Evolutionary conservation across 164 flowering plant species (phyloP), one percentile per base, ranked within the genome.

Genomic region (Berberis vulgaris): DNA sequence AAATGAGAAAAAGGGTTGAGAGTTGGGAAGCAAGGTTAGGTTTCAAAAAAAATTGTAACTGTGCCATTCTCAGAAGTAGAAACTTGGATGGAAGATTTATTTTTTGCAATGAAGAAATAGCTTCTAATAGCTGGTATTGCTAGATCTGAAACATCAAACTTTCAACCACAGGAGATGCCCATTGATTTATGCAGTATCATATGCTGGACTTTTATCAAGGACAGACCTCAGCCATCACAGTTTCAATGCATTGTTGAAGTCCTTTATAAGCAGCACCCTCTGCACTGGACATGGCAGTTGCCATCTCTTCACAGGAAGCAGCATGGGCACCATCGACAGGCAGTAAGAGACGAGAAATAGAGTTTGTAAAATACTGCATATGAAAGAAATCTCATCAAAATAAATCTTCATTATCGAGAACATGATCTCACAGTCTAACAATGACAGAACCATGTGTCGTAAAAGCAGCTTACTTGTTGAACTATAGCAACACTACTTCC

Each of bases 241-340:
- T 91, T 72, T 95, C 97, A 69, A 95, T 89, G 72, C 98, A 95
- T 67, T 86, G 97, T 71, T 91, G 99, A 75, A 95, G 97, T 58
- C 99, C 99, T 75, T 89, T 95, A 73, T 85, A 83, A 61, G 97
- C 99, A 71, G 95, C 96, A 73, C 81, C 78, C 81, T 95, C 99
- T 45, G 97, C 97, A 80, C 85, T 86, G 59, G 98, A 85, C 98
- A 95, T 86, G 49, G 99, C 91, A 39, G 87, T 75, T 43, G 96
- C 83, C 98, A 95, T 88, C 77, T 95, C 98, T 81, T 95, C 97
- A 72, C 92, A 91, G 60, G 98, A 82, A 71, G 97, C 86, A 78
- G 98, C 96, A 88, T 91, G 98, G 39, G 98, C 96, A 67, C 99
- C 98, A 82, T 95, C 99, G 59, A 95, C 95, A 61, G 97, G 99